Percentiles rank a stretch among this genome's conserved stretches.
These are phyloP conservation scores for Hericium coralloides DNA, from an alignment of 768 basidiomycete genomes.

Conservation along the genomic window DNA sequence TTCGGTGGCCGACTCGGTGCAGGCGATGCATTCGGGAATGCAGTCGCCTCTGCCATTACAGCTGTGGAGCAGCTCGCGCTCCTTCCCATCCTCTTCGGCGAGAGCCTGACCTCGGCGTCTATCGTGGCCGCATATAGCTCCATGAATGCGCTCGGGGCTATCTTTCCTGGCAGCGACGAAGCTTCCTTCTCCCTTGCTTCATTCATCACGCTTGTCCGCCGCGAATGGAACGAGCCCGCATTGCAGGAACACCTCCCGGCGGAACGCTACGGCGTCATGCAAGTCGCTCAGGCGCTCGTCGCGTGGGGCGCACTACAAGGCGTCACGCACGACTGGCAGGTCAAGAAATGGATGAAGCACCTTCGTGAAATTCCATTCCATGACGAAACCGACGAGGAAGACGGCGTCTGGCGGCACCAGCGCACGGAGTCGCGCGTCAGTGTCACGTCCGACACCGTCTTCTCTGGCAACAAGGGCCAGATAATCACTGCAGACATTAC, in stretches of 20 bases:
- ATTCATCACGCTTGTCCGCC: conserved; percentile 70
- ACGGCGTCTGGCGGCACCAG: conserved; percentile 10
- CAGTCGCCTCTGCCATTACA: conserved; percentile 51
- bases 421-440: conserved; percentile 45
- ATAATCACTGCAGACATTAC: conserved; percentile 78
- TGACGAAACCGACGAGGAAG: conserved; percentile 23
- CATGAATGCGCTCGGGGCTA: conserved; percentile 60
- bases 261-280: conserved; percentile 52
- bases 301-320: conserved; percentile 79
- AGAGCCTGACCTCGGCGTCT: conserved; percentile 70
- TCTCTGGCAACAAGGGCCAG: conserved; percentile 59
- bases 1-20: conserved; percentile 51
- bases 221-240: conserved; percentile 60
- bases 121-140: conserved; percentile 68
- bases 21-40: conserved; percentile 46
- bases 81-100: conserved; percentile 64
- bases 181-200: conserved; percentile 75
- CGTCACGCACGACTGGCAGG: conserved; percentile 75
- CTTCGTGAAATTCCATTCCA: conserved; percentile 60
- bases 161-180: conserved; percentile 70
- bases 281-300: conserved; percentile 61
- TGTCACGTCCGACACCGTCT: conserved; percentile 64
- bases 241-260: conserved; percentile 45
- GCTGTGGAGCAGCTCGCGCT: conserved; percentile 66
- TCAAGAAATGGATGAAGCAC: conserved; percentile 56